Conservation (phyloP, 2,329 filamentous ascomycete genomes). For the Colletotrichum chrysophilum region DNA sequence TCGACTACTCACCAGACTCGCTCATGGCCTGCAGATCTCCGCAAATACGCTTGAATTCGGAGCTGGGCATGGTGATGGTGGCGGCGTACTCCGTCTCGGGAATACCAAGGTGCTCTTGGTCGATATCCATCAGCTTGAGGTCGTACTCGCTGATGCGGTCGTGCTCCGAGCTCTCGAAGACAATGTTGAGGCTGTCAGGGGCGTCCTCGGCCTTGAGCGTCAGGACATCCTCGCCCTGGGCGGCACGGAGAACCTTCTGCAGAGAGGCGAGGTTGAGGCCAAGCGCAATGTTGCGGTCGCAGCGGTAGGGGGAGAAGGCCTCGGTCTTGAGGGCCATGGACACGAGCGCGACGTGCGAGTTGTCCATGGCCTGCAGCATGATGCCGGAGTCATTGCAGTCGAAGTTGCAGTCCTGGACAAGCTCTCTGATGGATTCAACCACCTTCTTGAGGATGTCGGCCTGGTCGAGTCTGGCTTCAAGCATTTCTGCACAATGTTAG, state of each 20-base stretch:
- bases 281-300: constrained; percentile 98
- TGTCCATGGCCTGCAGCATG: constrained; percentile 99
- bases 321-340: constrained; percentile 99
- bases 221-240: constrained; percentile 91
- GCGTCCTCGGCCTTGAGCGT: constrained; percentile 98
- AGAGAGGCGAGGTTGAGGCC: constrained; percentile 96
- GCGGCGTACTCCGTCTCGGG: constrained; percentile 98
- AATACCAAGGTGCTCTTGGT: constrained; percentile 98
- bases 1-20: constrained; percentile 78
- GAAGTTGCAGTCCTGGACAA: constrained; percentile 99
- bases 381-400: constrained; percentile 99
- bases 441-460: constrained; percentile 96
- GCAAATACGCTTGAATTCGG: constrained; percentile 94
- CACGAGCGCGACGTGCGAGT: constrained; percentile 97
- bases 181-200: constrained; percentile 92
- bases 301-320: constrained; percentile 92
- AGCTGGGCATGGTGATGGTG: constrained; percentile 84
- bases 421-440: constrained; percentile 98
- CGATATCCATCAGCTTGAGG: constrained; percentile 99
- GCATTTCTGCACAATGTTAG: constrained; percentile 61
- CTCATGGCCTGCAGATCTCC: constrained; percentile 90
- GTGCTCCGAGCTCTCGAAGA: constrained; percentile 88
- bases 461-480: constrained; percentile 97
- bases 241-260: constrained; percentile 95
- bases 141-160: constrained; percentile 98